A percentile compares a stretch with the other conserved stretches of the same genome.
These are phyloP conservation scores for Chlamydomonas eustigma DNA, from an alignment of 139 green algal genomes.

Conservation along the genomic window DNA sequence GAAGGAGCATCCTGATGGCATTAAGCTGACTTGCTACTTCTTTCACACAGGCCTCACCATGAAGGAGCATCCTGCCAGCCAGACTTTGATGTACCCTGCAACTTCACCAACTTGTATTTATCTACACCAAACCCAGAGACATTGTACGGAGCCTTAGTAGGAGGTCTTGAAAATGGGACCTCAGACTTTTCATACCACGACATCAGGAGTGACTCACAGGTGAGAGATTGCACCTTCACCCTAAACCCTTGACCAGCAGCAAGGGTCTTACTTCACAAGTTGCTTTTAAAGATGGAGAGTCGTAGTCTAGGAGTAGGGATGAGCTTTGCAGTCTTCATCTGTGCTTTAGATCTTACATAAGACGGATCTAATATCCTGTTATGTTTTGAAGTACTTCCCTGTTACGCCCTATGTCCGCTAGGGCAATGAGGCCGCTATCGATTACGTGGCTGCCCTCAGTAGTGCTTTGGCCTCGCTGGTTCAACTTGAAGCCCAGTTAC, in stretches of 20 bases:
- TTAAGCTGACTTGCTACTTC: not conserved
- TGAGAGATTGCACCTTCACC: no score
- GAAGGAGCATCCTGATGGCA: no score
- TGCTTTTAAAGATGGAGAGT: no score
- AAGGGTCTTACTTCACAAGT: no score
- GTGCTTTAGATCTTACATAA: no score
- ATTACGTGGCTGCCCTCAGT: not conserved
- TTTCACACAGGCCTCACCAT: constrained; percentile 4
- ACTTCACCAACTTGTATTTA: not conserved
- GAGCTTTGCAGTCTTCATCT: no score
- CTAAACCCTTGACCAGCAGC: no score
- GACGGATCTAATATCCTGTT: no score
- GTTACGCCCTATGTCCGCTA: not conserved
- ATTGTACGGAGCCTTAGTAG: not conserved
- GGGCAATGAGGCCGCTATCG: constrained; percentile 6
- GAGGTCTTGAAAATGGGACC: not conserved
- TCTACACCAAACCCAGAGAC: not conserved
- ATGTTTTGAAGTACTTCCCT: not conserved
- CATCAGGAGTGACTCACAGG: not conserved
- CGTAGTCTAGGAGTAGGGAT: no score
- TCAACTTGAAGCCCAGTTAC: not conserved
- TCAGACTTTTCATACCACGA: not conserved
- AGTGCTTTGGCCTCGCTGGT: not conserved
- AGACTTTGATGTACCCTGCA: not conserved
- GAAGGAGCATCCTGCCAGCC: not conserved